Percentiles rank a stretch among this genome's conserved stretches.
Evolutionary conservation across 768 basidiomycete species (phyloP).

Genomic region (Tulasnella calospora): DNA sequence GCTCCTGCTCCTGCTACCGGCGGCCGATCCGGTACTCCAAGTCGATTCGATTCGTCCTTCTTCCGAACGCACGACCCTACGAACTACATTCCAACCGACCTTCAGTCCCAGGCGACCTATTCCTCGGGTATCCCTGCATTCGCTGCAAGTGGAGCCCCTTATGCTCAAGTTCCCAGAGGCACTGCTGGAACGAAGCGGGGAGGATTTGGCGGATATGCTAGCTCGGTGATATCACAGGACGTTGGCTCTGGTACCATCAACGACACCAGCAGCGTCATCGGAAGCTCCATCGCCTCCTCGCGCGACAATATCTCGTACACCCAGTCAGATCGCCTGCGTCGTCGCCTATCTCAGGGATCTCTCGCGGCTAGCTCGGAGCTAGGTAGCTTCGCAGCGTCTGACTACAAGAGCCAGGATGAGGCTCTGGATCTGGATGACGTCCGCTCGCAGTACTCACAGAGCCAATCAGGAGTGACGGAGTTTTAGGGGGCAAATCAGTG

Average conservation of each 20-base stretch:
- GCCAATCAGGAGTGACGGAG: constrained; percentile 79
- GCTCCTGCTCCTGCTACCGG: constrained; percentile 29
- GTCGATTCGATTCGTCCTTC: constrained; percentile 92
- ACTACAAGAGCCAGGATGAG: constrained; percentile 90
- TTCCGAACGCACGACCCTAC: constrained; percentile 92
- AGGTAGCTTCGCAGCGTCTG: constrained; percentile 61
- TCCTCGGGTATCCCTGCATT: constrained; percentile 89
- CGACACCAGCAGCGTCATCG: constrained; percentile 59
- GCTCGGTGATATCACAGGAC: constrained; percentile 91
- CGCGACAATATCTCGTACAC: constrained; percentile 66
- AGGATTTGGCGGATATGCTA: constrained; percentile 61
- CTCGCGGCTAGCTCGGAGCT: constrained; percentile 71
- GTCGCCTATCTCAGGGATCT: constrained; percentile 71
- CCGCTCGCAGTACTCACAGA: constrained; percentile 83
- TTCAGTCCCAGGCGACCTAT: constrained; percentile 94
- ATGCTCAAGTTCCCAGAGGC: constrained; percentile 62
- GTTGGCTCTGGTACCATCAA: constrained; percentile 57
- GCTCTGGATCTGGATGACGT: constrained; percentile 74
- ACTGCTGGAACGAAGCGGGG: constrained; percentile 66
- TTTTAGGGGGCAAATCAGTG: constrained; percentile 45
- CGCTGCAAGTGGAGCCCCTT: constrained; percentile 53
- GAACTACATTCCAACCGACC: constrained; percentile 91
- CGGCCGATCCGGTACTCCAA: constrained; percentile 80
- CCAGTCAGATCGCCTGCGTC: constrained; percentile 82
- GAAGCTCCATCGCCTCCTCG: constrained; percentile 35